Percentiles rank a stretch among this genome's conserved stretches.
Evolutionary conservation across 1,139 yeast genomes (phyloP).

Genomic region (Sugiyamaella pinicola): DNA sequence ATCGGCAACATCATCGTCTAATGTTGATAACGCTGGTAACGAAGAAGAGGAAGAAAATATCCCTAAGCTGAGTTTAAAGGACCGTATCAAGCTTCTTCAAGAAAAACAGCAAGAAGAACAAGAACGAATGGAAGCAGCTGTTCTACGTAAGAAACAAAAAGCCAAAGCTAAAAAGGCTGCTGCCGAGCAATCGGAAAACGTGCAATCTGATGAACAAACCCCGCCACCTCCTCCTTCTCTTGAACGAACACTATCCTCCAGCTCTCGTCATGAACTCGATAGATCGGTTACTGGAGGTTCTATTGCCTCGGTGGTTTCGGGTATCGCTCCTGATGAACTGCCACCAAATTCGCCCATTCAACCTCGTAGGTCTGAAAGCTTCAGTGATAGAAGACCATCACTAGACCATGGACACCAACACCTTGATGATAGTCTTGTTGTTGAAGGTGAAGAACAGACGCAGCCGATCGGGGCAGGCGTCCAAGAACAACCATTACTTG

Average conservation of each 20-base stretch:
- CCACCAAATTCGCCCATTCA: conserved; percentile 6
- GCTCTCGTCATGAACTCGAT: conserved; percentile 23
- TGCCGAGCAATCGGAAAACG: conserved; percentile 7
- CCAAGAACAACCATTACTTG: conserved; percentile 28
- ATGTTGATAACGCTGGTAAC: not conserved
- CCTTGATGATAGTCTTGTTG: conserved; percentile 20
- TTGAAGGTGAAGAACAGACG: conserved; percentile 27
- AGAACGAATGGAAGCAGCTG: conserved; percentile 68
- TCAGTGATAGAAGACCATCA: conserved; percentile 19
- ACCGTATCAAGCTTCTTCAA: conserved; percentile 81
- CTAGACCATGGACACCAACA: conserved; percentile 14
- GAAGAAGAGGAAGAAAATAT: conserved; percentile 49
- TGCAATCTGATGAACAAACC: not conserved
- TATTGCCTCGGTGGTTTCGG: conserved; percentile 16
- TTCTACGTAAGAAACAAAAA: conserved; percentile 59
- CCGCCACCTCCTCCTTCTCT: conserved; percentile 16
- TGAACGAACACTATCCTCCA: conserved; percentile 26
- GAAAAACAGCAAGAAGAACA: conserved; percentile 81
- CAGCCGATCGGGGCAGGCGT: conserved; percentile 21
- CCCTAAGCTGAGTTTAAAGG: conserved; percentile 82
- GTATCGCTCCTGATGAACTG: conserved; percentile 6
- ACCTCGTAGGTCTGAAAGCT: conserved; percentile 18
- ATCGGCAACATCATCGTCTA: conserved; percentile 7
- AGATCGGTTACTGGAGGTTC: conserved; percentile 27
- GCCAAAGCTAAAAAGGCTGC: conserved; percentile 30